These are phyloP conservation scores for Candida buenavistaensis DNA, from an alignment of 1,139 yeast species.

Conservation along the genomic window DNA sequence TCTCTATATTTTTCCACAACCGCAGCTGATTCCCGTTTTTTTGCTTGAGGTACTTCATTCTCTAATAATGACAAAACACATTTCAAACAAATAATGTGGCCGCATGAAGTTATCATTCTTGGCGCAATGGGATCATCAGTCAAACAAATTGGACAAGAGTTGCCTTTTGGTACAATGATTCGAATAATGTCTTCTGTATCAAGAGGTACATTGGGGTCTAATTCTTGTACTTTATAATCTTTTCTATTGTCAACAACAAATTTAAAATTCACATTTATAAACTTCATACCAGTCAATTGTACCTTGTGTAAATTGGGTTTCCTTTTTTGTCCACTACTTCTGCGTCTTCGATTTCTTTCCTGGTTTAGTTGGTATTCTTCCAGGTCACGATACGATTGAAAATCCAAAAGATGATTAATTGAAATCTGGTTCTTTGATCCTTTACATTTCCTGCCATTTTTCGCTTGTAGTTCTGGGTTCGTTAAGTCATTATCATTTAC, in stretches of 20 bases:
- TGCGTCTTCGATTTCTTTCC: slow-evolving; percentile 15
- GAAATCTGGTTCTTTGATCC: slow-evolving; percentile 53
- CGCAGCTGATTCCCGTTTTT: slow-evolving; percentile 36
- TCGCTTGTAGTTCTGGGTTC: slow-evolving; percentile 15
- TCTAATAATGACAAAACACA: slow-evolving; percentile 76
- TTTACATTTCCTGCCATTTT: slow-evolving; percentile 16
- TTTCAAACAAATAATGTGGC: slow-evolving; percentile 85
- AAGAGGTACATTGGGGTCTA: slow-evolving; percentile 77
- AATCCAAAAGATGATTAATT: slow-evolving; percentile 64
- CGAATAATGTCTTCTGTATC: slow-evolving; percentile 63
- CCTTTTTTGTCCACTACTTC: slow-evolving; percentile 15
- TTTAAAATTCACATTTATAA: slow-evolving; percentile 81
- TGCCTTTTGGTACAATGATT: slow-evolving; percentile 71
- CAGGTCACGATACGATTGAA: slow-evolving; percentile 54
- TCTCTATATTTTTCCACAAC: slow-evolving; percentile 58
- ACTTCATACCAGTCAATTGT: slow-evolving; percentile 66
- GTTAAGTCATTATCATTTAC: slow-evolving; percentile 6
- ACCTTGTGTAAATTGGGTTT: slow-evolving; percentile 13
- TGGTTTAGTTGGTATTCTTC: slow-evolving; percentile 36
- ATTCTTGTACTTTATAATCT: slow-evolving; percentile 54
- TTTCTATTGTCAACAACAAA: slow-evolving; percentile 66
- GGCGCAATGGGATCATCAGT: slow-evolving; percentile 87
- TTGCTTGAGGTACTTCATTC: slow-evolving; percentile 47
- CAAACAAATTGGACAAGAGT: slow-evolving; percentile 89
- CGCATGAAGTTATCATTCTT: slow-evolving; percentile 86